Conservation (phyloP, 2,329 filamentous ascomycete species). For the Stachybotrys chlorohalonatus region DNA sequence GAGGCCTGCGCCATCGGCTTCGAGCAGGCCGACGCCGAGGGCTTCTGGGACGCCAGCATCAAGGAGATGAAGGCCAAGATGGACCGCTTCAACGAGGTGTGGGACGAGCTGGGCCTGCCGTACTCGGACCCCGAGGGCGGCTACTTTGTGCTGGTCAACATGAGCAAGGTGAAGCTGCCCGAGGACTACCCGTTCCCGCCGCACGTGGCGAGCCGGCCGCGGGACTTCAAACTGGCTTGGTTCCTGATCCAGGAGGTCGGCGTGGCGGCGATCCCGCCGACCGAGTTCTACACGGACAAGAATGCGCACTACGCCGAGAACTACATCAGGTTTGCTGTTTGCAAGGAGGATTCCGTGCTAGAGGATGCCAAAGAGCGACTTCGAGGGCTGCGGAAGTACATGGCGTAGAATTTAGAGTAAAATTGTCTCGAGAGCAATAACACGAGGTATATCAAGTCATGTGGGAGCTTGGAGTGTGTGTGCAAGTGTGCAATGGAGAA, state of each 20-base stretch:
- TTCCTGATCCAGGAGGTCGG: slow-evolving; percentile 95
- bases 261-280: slow-evolving; percentile 90
- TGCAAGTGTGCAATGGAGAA: too few relatives aligned
- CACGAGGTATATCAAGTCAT: neutral
- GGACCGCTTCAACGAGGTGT: slow-evolving; percentile 74
- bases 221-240: slow-evolving; percentile 93
- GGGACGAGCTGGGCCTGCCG: slow-evolving; percentile 64
- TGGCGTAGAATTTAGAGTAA: slow-evolving; percentile 20
- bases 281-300: slow-evolving; percentile 85
- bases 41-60: slow-evolving; percentile 82
- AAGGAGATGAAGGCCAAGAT: slow-evolving; percentile 86
- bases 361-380: slow-evolving; percentile 71
- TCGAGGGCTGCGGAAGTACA: slow-evolving; percentile 64
- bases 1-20: slow-evolving; percentile 92
- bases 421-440: neutral
- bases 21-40: slow-evolving; percentile 73
- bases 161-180: slow-evolving; percentile 78
- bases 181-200: slow-evolving; percentile 79
- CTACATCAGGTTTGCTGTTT: slow-evolving; percentile 91
- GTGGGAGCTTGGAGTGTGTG: too few relatives aligned
- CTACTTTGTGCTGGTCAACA: slow-evolving; percentile 95
- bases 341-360: slow-evolving; percentile 82
- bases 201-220: slow-evolving; percentile 75
- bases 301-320: slow-evolving; percentile 85
- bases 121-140: slow-evolving; percentile 93